A percentile compares a stretch with the other conserved stretches of the same genome.
These are phyloP conservation scores for Geotrichum macrosporum DNA, from an alignment of 1,139 yeast species.

Conservation along the genomic window DNA sequence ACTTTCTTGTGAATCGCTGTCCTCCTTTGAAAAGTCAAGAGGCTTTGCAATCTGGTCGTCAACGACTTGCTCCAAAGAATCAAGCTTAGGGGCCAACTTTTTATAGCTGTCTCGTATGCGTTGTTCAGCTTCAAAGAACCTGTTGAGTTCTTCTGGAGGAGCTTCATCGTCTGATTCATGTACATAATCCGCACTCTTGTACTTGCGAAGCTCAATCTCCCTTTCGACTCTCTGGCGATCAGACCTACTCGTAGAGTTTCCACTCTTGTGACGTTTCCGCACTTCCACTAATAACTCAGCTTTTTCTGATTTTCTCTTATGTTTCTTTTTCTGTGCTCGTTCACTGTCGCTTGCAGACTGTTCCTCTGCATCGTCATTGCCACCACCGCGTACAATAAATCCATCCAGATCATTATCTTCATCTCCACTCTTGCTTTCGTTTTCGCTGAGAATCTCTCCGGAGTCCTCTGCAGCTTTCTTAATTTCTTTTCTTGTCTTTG, in stretches of 20 bases:
- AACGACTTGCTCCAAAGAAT: not conserved
- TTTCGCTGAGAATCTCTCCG: slow-evolving; percentile 19
- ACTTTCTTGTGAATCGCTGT: too few species aligned
- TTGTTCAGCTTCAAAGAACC: slow-evolving; percentile 58
- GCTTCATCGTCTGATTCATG: slow-evolving; percentile 64
- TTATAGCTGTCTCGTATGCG: slow-evolving; percentile 44
- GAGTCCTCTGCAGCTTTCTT: slow-evolving; percentile 22
- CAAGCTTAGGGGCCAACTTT: slow-evolving; percentile 12
- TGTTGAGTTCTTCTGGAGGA: slow-evolving; percentile 53
- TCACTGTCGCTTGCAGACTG: slow-evolving; percentile 17
- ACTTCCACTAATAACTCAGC: slow-evolving; percentile 4
- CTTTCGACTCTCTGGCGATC: slow-evolving; percentile 10
- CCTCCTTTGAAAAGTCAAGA: too few species aligned
- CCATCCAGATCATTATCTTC: slow-evolving; percentile 24
- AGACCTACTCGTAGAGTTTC: slow-evolving; percentile 13
- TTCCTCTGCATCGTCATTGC: slow-evolving; percentile 23
- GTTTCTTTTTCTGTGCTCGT: slow-evolving; percentile 17
- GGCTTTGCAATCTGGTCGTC: too few species aligned
- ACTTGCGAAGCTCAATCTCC: slow-evolving; percentile 23
- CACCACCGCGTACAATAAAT: slow-evolving; percentile 27
- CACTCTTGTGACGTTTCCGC: slow-evolving; percentile 10
- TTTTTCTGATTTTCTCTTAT: slow-evolving; percentile 9
- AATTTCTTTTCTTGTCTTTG: slow-evolving; percentile 5
- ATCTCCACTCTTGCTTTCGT: slow-evolving; percentile 24
- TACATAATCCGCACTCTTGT: slow-evolving; percentile 44